Base-by-base conservation (phyloP, 139 green algal species). In the Eudorina sp. region DNA sequence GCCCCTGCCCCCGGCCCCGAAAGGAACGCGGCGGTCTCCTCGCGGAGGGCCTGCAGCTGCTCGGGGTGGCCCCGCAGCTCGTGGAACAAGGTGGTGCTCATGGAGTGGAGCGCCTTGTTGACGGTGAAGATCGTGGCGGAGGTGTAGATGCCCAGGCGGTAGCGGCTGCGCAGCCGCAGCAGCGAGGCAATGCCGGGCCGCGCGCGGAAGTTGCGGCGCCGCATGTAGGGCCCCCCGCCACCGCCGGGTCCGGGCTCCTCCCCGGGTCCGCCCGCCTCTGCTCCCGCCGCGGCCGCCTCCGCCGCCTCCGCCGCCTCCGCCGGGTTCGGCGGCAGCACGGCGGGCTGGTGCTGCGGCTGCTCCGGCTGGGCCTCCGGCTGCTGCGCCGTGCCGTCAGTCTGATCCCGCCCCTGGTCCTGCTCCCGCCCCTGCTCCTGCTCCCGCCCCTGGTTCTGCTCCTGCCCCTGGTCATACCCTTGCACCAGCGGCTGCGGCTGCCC, bases 71-170 rank as follows among this genome's bases (percentile, higher is more conserved):
- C 29, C 40, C 21, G n/a, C 3, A 87, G 62, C 81, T 87, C 45
- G 27, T 60, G 0, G 16, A 21, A 9, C 6, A 85, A 38, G 1
- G 21, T 14, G 2, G 2, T 34, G 34, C 21, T 21, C 0, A 90
- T 40, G n/a, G 27, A 40, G 38, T 34, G 36, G 29, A 92, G 72
- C 4, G 90, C 92, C 0, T 31, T 70, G 0, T 72, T 46, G n/a
- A 93, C 90, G 13, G 92, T 96, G 2, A 27, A 27, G 0, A 55
- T 19, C 31, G 79, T 91, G 36, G 92, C 90, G 0, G 83, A 91
- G 29, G 83, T 90, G 86, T 91, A 96, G 1, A 96, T 64, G 9
- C 93, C 93, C 11, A 95, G 70, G 53, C 80, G 90, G 78, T 91
- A 96, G 27, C 31, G 25, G 21, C 25, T 2, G 8, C 55, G 76